These are phyloP conservation scores for Calocera viscosa DNA, from an alignment of 768 basidiomycete species.

Conservation along the genomic window DNA sequence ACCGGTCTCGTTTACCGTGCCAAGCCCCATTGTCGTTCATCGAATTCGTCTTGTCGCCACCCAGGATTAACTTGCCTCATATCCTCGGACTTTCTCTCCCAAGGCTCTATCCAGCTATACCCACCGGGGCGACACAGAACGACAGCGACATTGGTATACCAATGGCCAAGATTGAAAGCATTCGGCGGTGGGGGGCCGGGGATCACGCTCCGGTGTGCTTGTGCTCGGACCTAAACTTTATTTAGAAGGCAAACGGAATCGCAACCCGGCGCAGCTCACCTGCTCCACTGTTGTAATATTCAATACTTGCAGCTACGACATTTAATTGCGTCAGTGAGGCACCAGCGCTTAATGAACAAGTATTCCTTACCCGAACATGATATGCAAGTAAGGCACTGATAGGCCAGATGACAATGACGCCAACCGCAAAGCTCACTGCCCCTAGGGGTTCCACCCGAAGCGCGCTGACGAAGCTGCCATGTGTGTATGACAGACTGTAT, in stretches of 20 bases:
- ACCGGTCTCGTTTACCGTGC: not conserved
- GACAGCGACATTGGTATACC: slow-evolving; percentile 59
- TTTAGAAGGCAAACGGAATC: slow-evolving; percentile 15
- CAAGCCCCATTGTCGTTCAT: slow-evolving; percentile 8
- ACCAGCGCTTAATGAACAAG: slow-evolving; percentile 8
- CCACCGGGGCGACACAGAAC: slow-evolving; percentile 71
- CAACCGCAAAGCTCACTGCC: slow-evolving; percentile 64
- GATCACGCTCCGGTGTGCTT: slow-evolving; percentile 60
- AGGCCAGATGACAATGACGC: slow-evolving; percentile 68
- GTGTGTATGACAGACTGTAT: slow-evolving; percentile 47
- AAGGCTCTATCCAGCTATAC: slow-evolving; percentile 64
- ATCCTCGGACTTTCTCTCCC: slow-evolving; percentile 53
- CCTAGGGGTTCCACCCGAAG: slow-evolving; percentile 51
- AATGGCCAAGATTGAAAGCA: slow-evolving; percentile 73
- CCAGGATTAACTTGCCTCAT: slow-evolving; percentile 66
- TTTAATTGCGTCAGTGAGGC: slow-evolving; percentile 11
- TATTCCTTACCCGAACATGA: slow-evolving; percentile 63
- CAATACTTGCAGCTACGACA: slow-evolving; percentile 53
- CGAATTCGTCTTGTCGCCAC: not conserved
- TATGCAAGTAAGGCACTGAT: slow-evolving; percentile 66
- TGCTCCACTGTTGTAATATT: slow-evolving; percentile 96
- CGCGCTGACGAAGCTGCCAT: slow-evolving; percentile 39
- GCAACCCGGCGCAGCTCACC: slow-evolving; percentile 35
- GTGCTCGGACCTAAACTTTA: slow-evolving; percentile 58
- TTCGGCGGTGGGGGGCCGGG: slow-evolving; percentile 49